Evolutionary conservation across 1,284 basidiomycete species (phyloP), one percentile per base, ranked within the genome.

Genomic region (Abortiporus biennis): DNA sequence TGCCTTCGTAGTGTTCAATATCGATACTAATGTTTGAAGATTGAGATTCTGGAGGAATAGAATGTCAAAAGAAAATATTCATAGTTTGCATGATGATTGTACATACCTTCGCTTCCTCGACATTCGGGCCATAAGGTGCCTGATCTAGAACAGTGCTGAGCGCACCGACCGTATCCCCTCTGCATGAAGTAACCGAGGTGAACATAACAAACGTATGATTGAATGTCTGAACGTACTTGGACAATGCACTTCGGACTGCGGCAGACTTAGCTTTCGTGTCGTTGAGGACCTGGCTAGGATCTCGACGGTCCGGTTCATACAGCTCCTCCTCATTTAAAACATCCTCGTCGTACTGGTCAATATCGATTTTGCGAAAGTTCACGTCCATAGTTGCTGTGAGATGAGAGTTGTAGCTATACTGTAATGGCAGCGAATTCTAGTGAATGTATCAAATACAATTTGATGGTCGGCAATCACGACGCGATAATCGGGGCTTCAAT

Each of bases 291-390:
- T 88, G 81, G 0, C 76, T 68, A 0, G 91, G 80, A 40, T 83
- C 79, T 45, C 92, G 76, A 11, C 89, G 85, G 60, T 97, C 93
- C 2, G 88, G 76, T 38, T 91, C 86, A 59, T 87, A 92, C 25
- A 98, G 76, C 56, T 97, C 92, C 23, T 76, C 77, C 46, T 93
- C 88, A 36, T 82, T 75, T 12, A 98, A 68, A 13, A 83, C 78
- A 55, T 98, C 95, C 62, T 97, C 94, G 58, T 98, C 95, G 67
- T 82, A 93, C 38, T 73, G 75, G 68, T 98, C 94, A 55, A 97
- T 89, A 65, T 97, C 87, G 68, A 97, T 93, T 67, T 93, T 94
- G 52, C 93, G 76, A 66, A 92, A 96, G 48, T 79, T 78, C 54
- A 68, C 71, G 48, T 85, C 77, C 85, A 90, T 90, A 36, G 54